Base-by-base conservation (phyloP, 768 basidiomycete genomes). In the Amanita brunnescens region DNA sequence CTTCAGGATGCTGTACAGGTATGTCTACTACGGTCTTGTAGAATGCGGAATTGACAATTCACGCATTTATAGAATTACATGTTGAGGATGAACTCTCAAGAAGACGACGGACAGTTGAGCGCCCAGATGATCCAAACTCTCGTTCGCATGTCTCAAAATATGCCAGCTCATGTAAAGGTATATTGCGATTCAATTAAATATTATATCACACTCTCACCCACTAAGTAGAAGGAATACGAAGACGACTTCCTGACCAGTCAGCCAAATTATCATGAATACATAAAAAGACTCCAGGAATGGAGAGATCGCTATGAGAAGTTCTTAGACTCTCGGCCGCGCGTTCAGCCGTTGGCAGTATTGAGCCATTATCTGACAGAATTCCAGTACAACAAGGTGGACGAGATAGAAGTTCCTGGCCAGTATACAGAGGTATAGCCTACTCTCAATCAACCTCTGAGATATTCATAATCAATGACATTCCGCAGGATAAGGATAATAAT, bases 361-460 rank as follows among this genome's bases (percentile, higher is more conserved):
- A 92, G 91, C 57, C 92, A 94, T 67, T 96, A 93, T 68, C 73
- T 99, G 59, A 88, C 91, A 6, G 96, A 98, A 66, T 99, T 98
- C 74, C 95, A 98, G 58, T 93, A 97, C 66, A 85, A 83, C 61
- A 96, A 93, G 64, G 92, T 95, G 45, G 96, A 98, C 56, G 95
- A 99, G 56, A 90, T 99, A 34, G 94, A 99, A 62, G 81, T 99
- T 45, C 94, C 94, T n/a, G 96, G 96, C 6, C 96, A 99, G 66
- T 99, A 99, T 64, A 88, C 92, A 0, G 91, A 97, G 79, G 93
- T 89, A n/a, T 20, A 61, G 54, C 8, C 23, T n/a, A 6, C 39
- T 38, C 7, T 26, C 41, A 10, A 21, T 10, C 52, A 1, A 12
- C 29, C 30, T 44, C 26, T n/a, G 26, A 29, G 39, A 23, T 26